These are phyloP conservation scores for Moesziomyces sp. DNA, from an alignment of 1,284 basidiomycete species.

Conservation along the genomic window DNA sequence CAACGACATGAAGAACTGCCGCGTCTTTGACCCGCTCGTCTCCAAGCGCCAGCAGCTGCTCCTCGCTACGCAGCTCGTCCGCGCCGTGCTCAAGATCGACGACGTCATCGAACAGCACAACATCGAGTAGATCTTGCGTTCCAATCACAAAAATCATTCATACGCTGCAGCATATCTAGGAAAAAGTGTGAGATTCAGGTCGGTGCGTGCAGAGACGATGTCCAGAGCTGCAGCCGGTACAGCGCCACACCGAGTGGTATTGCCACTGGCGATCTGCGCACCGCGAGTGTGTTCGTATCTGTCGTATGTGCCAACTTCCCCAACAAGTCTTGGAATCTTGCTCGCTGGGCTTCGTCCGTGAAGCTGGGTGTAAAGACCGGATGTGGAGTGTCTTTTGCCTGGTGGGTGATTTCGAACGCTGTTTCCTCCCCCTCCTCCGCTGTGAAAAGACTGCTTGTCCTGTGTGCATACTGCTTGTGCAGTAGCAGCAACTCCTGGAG, in stretches of 20 bases:
- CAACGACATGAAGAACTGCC: slow-evolving; percentile 93
- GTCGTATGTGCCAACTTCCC: too few species aligned
- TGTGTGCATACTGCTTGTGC: background rate
- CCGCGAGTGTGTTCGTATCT: background rate
- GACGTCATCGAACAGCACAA: slow-evolving; percentile 66
- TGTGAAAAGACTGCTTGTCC: background rate
- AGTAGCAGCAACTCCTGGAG: slow-evolving; percentile 17
- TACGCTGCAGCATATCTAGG: background rate
- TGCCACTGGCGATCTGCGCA: slow-evolving; percentile 13
- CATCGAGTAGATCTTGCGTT: slow-evolving; percentile 33
- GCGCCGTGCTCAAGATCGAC: slow-evolving; percentile 69
- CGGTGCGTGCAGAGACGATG: slow-evolving; percentile 4
- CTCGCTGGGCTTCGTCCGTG: too few species aligned
- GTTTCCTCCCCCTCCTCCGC: background rate
- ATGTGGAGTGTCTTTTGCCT: too few species aligned
- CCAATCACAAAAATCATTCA: too few species aligned
- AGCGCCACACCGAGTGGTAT: slow-evolving; percentile 25
- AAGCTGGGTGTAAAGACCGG: too few species aligned
- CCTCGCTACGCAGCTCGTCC: slow-evolving; percentile 88
- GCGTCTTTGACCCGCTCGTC: slow-evolving; percentile 95
- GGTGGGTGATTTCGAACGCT: background rate
- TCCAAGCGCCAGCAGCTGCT: slow-evolving; percentile 97
- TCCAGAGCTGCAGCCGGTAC: slow-evolving; percentile 36
- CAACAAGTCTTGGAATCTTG: too few species aligned
- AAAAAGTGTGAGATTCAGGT: background rate